Evolutionary conservation across 2,329 filamentous ascomycete genomes (phyloP).

Genomic region (Fusarium marasasianum): DNA sequence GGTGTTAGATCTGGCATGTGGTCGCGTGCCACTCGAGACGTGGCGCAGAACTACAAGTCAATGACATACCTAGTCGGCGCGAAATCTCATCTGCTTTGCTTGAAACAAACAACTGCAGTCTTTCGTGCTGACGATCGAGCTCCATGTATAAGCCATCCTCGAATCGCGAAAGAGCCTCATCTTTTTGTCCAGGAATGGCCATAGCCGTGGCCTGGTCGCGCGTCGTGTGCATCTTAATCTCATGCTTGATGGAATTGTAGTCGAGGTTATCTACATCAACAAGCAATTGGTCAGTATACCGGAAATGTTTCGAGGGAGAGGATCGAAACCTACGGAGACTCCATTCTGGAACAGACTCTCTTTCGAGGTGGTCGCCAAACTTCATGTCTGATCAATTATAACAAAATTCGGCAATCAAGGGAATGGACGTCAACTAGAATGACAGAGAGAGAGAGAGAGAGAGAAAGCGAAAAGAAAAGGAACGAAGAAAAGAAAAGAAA

Average conservation of each 20-base stretch:
- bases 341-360: conserved; percentile 84
- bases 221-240: conserved; percentile 83
- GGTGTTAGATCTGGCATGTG: conserved; percentile 38
- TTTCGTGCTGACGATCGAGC: conserved; percentile 78
- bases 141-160: conserved; percentile 77
- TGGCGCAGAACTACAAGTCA: conserved; percentile 1
- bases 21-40: conserved; percentile 18
- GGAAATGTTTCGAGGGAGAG: background rate
- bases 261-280: conserved; percentile 79
- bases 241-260: conserved; percentile 86
- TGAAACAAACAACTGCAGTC: conserved; percentile 79
- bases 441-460: background rate
- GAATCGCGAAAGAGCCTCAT: conserved; percentile 68
- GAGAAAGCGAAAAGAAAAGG: background rate
- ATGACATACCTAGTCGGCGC: conserved; percentile 69
- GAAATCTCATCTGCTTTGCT: conserved; percentile 84
- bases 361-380: conserved; percentile 67
- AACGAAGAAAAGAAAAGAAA: background rate
- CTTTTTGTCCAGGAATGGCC: conserved; percentile 76
- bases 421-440: background rate
- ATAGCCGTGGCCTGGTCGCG: conserved; percentile 75
- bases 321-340: conserved; percentile 69
- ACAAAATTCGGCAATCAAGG: conserved; percentile 1
- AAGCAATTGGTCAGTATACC: conserved; percentile 5
- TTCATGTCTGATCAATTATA: conserved; percentile 46